Evolutionary conservation across 345 rosid species (phyloP), one percentile per base, ranked within the genome.

Genomic region (Heritiera littoralis): DNA sequence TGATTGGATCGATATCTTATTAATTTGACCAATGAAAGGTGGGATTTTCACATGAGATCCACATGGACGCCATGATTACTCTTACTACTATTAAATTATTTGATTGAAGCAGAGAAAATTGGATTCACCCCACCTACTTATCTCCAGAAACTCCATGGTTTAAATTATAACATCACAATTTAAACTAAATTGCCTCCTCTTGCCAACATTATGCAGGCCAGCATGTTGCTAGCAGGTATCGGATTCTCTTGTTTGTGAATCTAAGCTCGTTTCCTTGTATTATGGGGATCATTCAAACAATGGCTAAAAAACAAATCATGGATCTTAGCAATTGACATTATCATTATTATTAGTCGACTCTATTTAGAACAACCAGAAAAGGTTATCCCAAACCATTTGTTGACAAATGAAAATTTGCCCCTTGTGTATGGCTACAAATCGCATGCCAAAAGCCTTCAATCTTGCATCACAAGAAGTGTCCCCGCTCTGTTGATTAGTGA

Each of bases 381-480:
- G 40, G 30, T 61, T 11, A 56, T n/a, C 10, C n/a, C 61, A 56
- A 56, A 58, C 63, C 20, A 13, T 64, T 32, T 14, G 43, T 64
- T 35, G 43, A 64, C 45, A 63, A 63, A 63, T 5, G 18, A 32
- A 63, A 14, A 6, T 64, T 64, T 64, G 32, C 28, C 14, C 18
- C 14, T 18, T 9, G 7, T 17, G 43, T 67, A n/a, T 67, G 72
- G 35, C 41, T 49, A 49, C 45, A 51, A 71, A 49, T 71, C 75
- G 51, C 60, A 51, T 51, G 51, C 72, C 72, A 67, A 43, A 67
- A 67, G 52, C 72, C 51, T 67, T 67, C 41, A 67, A 43, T 67
- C 51, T 67, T 66, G 45, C 51, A 3, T 67, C 18, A 41, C 28
- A 67, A 67, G 6, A 3, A 61, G 71, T 66, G 72, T 4, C 51